These are phyloP conservation scores for Telopea speciosissima DNA, from an alignment of 177 flowering plant species.

Conservation along the genomic window DNA sequence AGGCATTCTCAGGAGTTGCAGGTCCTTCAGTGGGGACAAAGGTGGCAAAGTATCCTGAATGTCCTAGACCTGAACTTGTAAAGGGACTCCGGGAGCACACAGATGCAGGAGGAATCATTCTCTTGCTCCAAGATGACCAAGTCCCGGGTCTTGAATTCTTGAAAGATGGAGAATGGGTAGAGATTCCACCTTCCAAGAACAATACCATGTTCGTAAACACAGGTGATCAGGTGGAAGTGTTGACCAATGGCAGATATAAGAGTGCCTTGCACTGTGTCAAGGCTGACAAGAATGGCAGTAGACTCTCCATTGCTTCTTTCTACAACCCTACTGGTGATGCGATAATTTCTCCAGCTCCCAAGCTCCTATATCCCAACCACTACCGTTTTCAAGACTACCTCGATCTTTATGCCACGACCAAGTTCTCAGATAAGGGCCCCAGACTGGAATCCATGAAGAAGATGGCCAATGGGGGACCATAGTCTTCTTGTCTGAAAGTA, in stretches of 20 bases:
- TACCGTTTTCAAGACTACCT: slow-evolving; percentile 61
- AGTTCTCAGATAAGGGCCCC: slow-evolving; percentile 53
- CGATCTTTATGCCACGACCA: slow-evolving; percentile 49
- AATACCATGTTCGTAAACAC: slow-evolving; percentile 61
- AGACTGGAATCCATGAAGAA: slow-evolving; percentile 66
- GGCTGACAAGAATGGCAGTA: slow-evolving; percentile 58
- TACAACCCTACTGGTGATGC: slow-evolving; percentile 79
- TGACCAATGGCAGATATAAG: slow-evolving; percentile 66
- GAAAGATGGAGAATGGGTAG: slow-evolving; percentile 67
- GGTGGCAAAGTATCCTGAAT: slow-evolving; percentile 67
- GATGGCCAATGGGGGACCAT: slow-evolving; percentile 25
- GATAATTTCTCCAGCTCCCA: slow-evolving; percentile 55
- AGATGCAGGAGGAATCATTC: slow-evolving; percentile 77
- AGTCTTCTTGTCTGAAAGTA: slow-evolving; percentile 12
- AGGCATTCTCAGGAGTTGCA: slow-evolving; percentile 41
- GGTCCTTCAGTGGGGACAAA: slow-evolving; percentile 73
- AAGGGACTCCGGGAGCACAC: slow-evolving; percentile 79
- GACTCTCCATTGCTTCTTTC: slow-evolving; percentile 80
- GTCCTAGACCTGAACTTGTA: slow-evolving; percentile 59
- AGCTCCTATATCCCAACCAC: slow-evolving; percentile 44
- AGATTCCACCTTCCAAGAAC: slow-evolving; percentile 65
- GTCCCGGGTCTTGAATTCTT: slow-evolving; percentile 58
- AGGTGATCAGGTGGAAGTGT: slow-evolving; percentile 68
- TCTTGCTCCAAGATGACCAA: slow-evolving; percentile 76
- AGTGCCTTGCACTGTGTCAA: slow-evolving; percentile 62